A percentile compares a stretch with the other conserved stretches of the same genome.
Evolutionary conservation across 139 green algal genomes (phyloP).

Genomic region (Chloropicon primus): DNA sequence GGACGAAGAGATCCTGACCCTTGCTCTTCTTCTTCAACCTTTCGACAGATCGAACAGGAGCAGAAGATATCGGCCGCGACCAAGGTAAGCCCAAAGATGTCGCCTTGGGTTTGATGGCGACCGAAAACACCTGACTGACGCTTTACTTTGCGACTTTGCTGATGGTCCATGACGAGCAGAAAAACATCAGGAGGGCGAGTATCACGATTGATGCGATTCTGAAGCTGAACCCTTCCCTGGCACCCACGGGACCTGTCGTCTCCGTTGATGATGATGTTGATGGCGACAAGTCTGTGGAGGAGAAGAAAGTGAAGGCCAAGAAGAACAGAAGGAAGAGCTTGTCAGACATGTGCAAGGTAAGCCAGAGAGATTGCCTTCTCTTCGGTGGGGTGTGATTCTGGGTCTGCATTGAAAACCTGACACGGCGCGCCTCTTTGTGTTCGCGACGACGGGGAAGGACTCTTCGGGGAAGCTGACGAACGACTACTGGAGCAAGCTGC

Average conservation of each 20-base stretch:
- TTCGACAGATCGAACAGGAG: neutral
- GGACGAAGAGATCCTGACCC: no score
- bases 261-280: neutral
- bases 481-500: neutral
- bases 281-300: neutral
- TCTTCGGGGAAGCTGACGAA: neutral
- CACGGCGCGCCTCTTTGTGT: neutral
- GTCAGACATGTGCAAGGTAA: neutral
- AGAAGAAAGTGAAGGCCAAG: neutral
- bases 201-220: neutral
- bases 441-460: neutral
- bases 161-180: neutral
- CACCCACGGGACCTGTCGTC: no score
- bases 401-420: no score
- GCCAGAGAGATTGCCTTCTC: no score
- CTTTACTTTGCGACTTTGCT: no score
- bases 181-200: neutral
- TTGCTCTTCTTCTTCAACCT: no score
- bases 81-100: neutral
- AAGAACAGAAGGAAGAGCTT: neutral
- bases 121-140: no score
- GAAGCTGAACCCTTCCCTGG: neutral
- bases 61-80: neutral
- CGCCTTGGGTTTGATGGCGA: no score
- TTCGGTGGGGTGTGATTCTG: neutral